Evolutionary conservation across 208 protist species (phyloP).

Genomic region (Porcisia deanei): DNA sequence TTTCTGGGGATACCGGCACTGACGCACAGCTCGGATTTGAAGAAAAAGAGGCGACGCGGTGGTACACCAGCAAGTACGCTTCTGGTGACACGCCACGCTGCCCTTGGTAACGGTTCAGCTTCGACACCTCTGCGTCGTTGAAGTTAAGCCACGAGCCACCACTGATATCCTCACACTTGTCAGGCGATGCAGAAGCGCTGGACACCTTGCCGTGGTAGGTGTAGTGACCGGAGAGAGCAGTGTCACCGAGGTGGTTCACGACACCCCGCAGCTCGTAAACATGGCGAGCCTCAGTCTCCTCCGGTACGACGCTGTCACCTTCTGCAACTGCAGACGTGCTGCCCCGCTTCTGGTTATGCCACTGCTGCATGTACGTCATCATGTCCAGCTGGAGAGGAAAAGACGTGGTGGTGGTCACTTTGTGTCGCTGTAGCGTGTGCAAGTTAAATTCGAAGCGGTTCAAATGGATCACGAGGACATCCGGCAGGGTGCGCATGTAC

Average conservation of each 20-base stretch:
- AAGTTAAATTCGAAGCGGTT: slow-evolving; percentile 83
- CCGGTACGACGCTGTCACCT: neutral
- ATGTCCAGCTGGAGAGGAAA: slow-evolving; percentile 73
- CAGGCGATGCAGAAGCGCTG: neutral
- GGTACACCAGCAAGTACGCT: slow-evolving; percentile 80
- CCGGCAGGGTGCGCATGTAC: slow-evolving; percentile 74
- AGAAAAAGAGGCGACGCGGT: slow-evolving; percentile 23
- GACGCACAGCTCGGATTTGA: slow-evolving; percentile 29
- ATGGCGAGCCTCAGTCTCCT: slow-evolving; percentile 3
- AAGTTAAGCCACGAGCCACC: slow-evolving; percentile 56
- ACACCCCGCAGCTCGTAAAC: slow-evolving; percentile 72
- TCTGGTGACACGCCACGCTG: slow-evolving; percentile 43
- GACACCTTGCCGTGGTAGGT: slow-evolving; percentile 71
- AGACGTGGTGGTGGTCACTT: slow-evolving; percentile 49
- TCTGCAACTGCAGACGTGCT: neutral
- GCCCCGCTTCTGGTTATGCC: slow-evolving; percentile 39
- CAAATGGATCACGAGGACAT: slow-evolving; percentile 75
- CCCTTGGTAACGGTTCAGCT: slow-evolving; percentile 46
- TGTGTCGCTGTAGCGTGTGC: slow-evolving; percentile 62
- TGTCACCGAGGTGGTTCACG: slow-evolving; percentile 72
- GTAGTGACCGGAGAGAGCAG: slow-evolving; percentile 78
- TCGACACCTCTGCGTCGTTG: slow-evolving; percentile 69
- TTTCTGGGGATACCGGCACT: neutral
- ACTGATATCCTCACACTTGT: neutral
- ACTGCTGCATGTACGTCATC: slow-evolving; percentile 48